Conservation (phyloP, 2,329 filamentous ascomycete genomes). For the Penicillium sp. region DNA sequence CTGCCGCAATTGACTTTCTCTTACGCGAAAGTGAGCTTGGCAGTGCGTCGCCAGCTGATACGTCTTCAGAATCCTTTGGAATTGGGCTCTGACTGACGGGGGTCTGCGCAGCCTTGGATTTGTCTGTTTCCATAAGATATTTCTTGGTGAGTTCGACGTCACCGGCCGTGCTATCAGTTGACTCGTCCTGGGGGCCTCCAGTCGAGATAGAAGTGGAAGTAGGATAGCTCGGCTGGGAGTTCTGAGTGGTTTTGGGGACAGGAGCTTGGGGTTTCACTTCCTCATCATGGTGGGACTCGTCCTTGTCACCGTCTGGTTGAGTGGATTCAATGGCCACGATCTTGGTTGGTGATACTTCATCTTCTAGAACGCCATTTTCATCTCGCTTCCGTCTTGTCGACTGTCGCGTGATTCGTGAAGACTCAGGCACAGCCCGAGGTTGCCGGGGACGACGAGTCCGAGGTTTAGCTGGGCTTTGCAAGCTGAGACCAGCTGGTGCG, state of each 20-base stretch:
- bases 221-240: slow-evolving; percentile 8
- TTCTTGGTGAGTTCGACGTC: background rate
- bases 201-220: slow-evolving; percentile 16
- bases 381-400: slow-evolving; percentile 34
- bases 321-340: slow-evolving; percentile 8
- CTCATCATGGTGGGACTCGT: slow-evolving; percentile 10
- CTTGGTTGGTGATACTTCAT: slow-evolving; percentile 15
- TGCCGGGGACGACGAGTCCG: slow-evolving; percentile 34
- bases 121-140: background rate
- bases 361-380: slow-evolving; percentile 19
- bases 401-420: slow-evolving; percentile 33
- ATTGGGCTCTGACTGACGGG: slow-evolving; percentile 1
- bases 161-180: slow-evolving; percentile 1
- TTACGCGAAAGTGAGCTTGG: too few relatives aligned
- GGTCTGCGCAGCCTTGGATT: slow-evolving; percentile 3
- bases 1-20: too few relatives aligned
- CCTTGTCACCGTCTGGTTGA: slow-evolving; percentile 11
- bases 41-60: background rate
- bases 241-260: slow-evolving; percentile 16
- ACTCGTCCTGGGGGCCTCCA: slow-evolving; percentile 7
- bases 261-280: slow-evolving; percentile 10
- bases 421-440: slow-evolving; percentile 30
- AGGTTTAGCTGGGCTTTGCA: slow-evolving; percentile 29
- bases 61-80: background rate
- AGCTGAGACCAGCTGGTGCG: slow-evolving; percentile 3